Conservation (phyloP, 2,329 filamentous ascomycete species). For the Claviceps pazoutovae region DNA sequence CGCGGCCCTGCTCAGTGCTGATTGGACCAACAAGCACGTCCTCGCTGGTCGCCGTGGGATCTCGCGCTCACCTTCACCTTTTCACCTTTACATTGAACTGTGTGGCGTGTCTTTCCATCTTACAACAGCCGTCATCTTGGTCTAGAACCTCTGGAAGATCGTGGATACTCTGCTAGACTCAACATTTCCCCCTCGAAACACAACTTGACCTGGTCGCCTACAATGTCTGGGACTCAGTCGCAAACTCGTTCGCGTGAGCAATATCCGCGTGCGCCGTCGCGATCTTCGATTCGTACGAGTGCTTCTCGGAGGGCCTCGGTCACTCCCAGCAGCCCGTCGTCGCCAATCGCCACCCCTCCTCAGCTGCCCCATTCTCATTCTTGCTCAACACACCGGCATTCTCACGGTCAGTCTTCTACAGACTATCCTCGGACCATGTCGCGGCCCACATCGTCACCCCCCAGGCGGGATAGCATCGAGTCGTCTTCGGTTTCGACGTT, state of each 20-base stretch:
- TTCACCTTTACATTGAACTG: background rate
- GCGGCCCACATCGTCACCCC: slow-evolving; percentile 27
- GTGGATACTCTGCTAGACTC: background rate
- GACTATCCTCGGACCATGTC: slow-evolving; percentile 24
- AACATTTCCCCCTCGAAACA: background rate
- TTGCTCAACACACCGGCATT: slow-evolving; percentile 25
- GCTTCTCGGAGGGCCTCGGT: slow-evolving; percentile 27
- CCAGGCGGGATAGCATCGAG: slow-evolving; percentile 28
- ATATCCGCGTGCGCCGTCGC: slow-evolving; percentile 30
- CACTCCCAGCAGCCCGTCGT: slow-evolving; percentile 28
- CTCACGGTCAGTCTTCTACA: slow-evolving; percentile 23
- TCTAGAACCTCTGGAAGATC: background rate
- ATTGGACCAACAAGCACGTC: background rate
- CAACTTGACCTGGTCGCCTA: background rate
- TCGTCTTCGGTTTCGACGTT: slow-evolving; percentile 33
- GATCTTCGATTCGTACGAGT: slow-evolving; percentile 30
- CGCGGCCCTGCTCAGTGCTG: background rate
- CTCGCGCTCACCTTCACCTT: background rate
- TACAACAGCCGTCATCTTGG: background rate
- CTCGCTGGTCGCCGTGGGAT: background rate
- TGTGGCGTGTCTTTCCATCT: background rate
- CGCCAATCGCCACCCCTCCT: slow-evolving; percentile 24
- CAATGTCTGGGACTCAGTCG: slow-evolving; percentile 18
- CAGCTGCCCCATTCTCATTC: slow-evolving; percentile 21
- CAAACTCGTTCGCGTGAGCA: slow-evolving; percentile 13